Evolutionary conservation across 805 yeast genomes (phyloP), one percentile per base, ranked within the genome.

Genomic region (Spathaspora boniae): DNA sequence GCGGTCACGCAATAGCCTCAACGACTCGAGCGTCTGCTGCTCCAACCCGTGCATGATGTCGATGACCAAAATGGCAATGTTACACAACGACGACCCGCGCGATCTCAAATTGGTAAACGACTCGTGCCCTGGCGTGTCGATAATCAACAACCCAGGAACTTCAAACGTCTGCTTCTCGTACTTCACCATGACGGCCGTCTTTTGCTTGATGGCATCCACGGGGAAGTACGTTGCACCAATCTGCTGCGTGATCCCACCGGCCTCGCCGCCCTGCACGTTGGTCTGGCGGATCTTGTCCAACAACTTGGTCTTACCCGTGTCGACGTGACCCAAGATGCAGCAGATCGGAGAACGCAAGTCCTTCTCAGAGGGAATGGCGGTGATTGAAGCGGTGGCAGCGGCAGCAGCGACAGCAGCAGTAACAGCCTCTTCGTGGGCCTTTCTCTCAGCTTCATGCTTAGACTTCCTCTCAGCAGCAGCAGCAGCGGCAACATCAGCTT

Each of bases 141-240:
- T 93, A 49, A 93, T 81, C 60, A 93, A 76, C 56, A 93, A 70
- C 69, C 99, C 99, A 38, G 99, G 99, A 39, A 93, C 98, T 46
- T 91, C 95, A 60, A 82, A 91, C 16, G 83, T 72, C 58, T 81
- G 80, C 56, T 85, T 84, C 60, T 86, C 96, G 58, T 80, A 84
- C 45, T 79, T 72, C 38, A 85, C 78, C 97, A 93, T 91, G 33
- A 84, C 94, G 30, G 79, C 83, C 18, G 98, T 93, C 70, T 93
- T 93, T 56, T 80, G 80, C 62, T 82, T 81, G 54, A 93, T 86
- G 28, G 97, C 88, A 20, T 84, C 94, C 48, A 93, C 88, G 43
- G 98, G 98, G 86, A 93, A 93, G 62, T 93, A 93, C 16, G 99
- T 93, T 38, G 99, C 99, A 78, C 99, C 99, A 58, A 93, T 93